Base-by-base conservation (phyloP, 1,284 basidiomycete genomes). In the Coniferiporia sulphurascens region DNA sequence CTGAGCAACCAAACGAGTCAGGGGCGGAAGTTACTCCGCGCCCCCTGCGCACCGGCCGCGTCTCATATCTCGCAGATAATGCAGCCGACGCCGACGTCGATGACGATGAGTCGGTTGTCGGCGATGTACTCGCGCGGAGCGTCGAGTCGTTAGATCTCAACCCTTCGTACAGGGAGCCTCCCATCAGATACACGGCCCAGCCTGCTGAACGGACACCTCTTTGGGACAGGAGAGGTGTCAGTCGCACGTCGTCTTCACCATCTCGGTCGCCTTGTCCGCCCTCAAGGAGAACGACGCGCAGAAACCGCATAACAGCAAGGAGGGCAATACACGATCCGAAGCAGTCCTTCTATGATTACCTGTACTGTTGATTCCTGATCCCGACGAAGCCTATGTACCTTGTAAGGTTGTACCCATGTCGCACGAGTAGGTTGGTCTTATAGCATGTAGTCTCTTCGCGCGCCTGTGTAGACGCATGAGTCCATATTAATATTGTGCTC, bases 281-380 rank as follows among this genome's bases (percentile, higher is more conserved):
- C 3, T 70, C 68, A 17, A 65, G 77, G 51, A 63, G 72, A 56
- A 46, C 65, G 9, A 59, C 69, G 4, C 65, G 65, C 32, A 60
- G 58, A 45, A 48, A 36, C 12, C 55, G 55, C n/a, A 10, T 57
- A 35, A 35, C 17, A 21, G 53, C 22, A 32, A 56, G 55, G 35
- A 49, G 59, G 17, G 21, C 36, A 15, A 19, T 13, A 19, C 49
- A 32, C 5, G 41, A 43, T 36, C 17, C 55, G 9, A 46, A 62
- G 35, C 61, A 63, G 57, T 73, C 71, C 12, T 78, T 79, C 56
- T 74, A 77, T 52, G 74, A 78, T 52, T 79, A 76, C 61, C 62
- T 79, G 6, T 78, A 73, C 62, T 65, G 69, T 5, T 77, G 65
- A 75, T 35, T 36, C 34, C 9, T 10, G 10, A n/a, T 4, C 36